Percentiles rank a stretch among this genome's conserved stretches.
Evolutionary conservation across 2,329 filamentous ascomycete species (phyloP).

Genomic region (Neopestalotiopsis sp.): DNA sequence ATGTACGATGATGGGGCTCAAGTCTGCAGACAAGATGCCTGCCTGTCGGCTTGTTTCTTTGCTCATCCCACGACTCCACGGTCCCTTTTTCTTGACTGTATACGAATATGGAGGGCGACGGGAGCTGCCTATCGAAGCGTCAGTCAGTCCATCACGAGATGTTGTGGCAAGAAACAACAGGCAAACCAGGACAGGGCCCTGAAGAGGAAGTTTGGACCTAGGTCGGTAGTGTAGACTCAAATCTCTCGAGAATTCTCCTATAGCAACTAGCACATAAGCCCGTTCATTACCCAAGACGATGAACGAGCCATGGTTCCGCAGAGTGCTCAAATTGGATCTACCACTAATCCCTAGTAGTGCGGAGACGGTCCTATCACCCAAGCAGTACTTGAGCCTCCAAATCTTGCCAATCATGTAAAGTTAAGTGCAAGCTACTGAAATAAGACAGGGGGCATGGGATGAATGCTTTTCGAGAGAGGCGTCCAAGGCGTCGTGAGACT

Average conservation of each 20-base stretch:
- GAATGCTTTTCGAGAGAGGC: background rate
- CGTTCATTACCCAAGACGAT: constrained; percentile 8
- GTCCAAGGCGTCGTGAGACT: background rate
- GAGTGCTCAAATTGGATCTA: constrained; percentile 14
- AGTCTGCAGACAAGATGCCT: background rate
- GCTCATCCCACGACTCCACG: background rate
- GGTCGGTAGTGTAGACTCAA: background rate
- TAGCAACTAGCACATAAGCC: background rate
- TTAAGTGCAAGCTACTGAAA: background rate
- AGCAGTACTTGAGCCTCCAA: background rate
- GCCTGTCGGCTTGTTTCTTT: background rate
- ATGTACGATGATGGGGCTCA: constrained; percentile 4
- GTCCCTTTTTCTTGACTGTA: background rate
- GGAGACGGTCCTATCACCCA: background rate
- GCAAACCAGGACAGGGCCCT: too few species aligned
- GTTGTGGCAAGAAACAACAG: background rate
- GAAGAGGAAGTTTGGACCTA: too few species aligned
- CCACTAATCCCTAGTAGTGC: constrained; percentile 8
- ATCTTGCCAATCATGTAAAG: background rate
- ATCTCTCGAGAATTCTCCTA: background rate
- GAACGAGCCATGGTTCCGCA: background rate
- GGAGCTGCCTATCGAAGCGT: background rate
- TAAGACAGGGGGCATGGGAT: background rate
- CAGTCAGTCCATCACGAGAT: background rate
- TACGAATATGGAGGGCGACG: background rate